Evolutionary conservation across 2,329 filamentous ascomycete genomes (phyloP).

Genomic region (Aspergillus costaricaensis): DNA sequence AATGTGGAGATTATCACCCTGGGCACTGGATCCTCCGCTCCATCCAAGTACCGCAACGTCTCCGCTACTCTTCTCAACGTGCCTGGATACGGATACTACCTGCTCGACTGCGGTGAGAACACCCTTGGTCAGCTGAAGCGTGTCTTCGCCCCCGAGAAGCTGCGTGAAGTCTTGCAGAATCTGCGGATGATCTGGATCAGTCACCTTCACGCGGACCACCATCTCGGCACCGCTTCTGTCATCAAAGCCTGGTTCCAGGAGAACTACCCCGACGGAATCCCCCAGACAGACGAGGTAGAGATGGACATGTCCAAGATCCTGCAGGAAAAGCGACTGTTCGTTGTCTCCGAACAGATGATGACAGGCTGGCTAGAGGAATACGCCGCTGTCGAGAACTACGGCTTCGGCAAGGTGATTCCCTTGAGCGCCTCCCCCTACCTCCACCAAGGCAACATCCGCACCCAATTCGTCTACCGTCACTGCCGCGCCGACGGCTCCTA

Average conservation of each 20-base stretch:
- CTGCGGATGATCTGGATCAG: conserved; percentile 88
- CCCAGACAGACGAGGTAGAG: conserved; percentile 44
- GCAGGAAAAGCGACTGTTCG: conserved; percentile 53
- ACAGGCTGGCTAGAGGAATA: conserved; percentile 78
- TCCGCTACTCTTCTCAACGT: conserved; percentile 83
- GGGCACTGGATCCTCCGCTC: conserved; percentile 86
- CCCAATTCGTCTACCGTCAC: conserved; percentile 35
- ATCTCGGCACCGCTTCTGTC: conserved; percentile 80
- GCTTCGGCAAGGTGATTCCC: conserved; percentile 60
- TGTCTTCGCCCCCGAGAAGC: conserved; percentile 65
- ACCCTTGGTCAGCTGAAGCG: conserved; percentile 85
- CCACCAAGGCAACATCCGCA: conserved; percentile 21
- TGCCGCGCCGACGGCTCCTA: conserved; percentile 30
- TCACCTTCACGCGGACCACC: conserved; percentile 94
- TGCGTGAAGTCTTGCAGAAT: conserved; percentile 72
- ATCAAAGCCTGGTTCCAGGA: conserved; percentile 76
- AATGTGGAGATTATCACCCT: conserved; percentile 83
- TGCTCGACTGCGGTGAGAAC: conserved; percentile 90
- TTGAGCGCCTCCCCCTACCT: conserved; percentile 42
- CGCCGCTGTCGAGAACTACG: conserved; percentile 73
- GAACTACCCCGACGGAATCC: conserved; percentile 46
- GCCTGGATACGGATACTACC: conserved; percentile 81
- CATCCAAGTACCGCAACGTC: conserved; percentile 94
- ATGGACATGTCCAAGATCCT: conserved; percentile 40
- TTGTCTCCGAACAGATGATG: conserved; percentile 73